A percentile compares a stretch with the other conserved stretches of the same genome.
Evolutionary conservation across 2,329 filamentous ascomycete species (phyloP).

Genomic region (Uncinocarpus reesii): DNA sequence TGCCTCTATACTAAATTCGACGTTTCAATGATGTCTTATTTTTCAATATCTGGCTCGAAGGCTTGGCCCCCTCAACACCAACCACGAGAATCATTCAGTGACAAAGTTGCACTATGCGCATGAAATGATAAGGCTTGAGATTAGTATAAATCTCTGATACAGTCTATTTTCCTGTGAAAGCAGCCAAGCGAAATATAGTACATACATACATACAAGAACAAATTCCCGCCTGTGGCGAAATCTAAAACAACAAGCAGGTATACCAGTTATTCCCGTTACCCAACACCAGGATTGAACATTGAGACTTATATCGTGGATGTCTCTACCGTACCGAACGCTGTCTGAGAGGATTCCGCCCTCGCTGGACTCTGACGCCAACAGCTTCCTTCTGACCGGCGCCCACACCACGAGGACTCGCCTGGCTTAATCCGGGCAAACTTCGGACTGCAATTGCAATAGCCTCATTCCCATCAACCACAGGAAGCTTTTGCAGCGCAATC

Average conservation of each 20-base stretch:
- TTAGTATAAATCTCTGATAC: background rate
- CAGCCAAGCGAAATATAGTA: background rate
- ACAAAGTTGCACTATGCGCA: too few relatives aligned
- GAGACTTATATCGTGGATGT: background rate
- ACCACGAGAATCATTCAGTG: too few relatives aligned
- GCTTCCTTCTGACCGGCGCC: constrained; percentile 8
- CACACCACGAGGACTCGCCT: background rate
- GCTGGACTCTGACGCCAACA: constrained; percentile 5
- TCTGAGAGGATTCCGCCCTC: constrained; percentile 1
- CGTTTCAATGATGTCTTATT: too few relatives aligned
- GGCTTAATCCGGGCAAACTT: constrained; percentile 27
- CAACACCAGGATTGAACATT: background rate
- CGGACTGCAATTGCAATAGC: constrained; percentile 30
- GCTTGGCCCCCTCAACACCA: too few relatives aligned
- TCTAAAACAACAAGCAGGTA: background rate
- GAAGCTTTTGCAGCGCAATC: constrained; percentile 44
- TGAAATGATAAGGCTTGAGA: background rate
- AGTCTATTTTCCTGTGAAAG: background rate
- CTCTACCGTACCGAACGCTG: background rate
- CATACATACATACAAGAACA: background rate
- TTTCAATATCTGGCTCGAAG: too few relatives aligned
- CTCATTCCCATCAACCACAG: constrained; percentile 38
- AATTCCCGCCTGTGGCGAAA: background rate
- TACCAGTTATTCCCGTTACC: background rate
- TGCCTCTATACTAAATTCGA: too few relatives aligned